Percentiles rank a stretch among this genome's conserved stretches.
These are phyloP conservation scores for Oryza glumipatula DNA, from an alignment of 176 grass and related monocot genomes.

Conservation along the genomic window DNA sequence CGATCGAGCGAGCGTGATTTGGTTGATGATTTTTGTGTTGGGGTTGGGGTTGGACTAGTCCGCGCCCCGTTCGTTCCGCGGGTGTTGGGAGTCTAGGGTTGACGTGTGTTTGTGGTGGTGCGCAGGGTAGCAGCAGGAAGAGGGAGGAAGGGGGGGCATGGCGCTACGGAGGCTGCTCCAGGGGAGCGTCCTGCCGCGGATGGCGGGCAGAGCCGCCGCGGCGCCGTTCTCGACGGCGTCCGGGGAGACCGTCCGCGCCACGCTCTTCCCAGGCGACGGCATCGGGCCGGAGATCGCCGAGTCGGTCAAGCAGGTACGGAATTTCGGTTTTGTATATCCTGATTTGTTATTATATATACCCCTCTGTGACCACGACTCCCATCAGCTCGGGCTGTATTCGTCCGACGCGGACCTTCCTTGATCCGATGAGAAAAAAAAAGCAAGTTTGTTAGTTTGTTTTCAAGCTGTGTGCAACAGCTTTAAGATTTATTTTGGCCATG, in stretches of 20 bases:
- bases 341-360: not conserved
- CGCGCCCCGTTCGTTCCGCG: not conserved
- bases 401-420: not conserved
- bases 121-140: slow-evolving; percentile 10
- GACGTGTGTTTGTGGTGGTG: slow-evolving; percentile 17
- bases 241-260: slow-evolving; percentile 63
- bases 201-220: slow-evolving; percentile 19
- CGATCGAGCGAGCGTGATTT: not conserved
- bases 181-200: slow-evolving; percentile 51
- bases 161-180: slow-evolving; percentile 61
- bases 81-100: slow-evolving; percentile 23
- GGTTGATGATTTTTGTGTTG: slow-evolving; percentile 13
- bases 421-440: not conserved
- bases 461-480: not conserved
- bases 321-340: not conserved
- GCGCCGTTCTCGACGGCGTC: slow-evolving; percentile 48
- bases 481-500: not conserved
- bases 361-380: not conserved
- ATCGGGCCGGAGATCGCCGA: slow-evolving; percentile 96
- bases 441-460: not conserved
- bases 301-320: slow-evolving; percentile 78
- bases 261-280: slow-evolving; percentile 91
- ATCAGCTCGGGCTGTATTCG: not conserved
- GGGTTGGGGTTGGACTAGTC: not conserved
- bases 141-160: slow-evolving; percentile 36